Evolutionary conservation across 305 asterid species (phyloP).

Genomic region (Rubia occidens): DNA sequence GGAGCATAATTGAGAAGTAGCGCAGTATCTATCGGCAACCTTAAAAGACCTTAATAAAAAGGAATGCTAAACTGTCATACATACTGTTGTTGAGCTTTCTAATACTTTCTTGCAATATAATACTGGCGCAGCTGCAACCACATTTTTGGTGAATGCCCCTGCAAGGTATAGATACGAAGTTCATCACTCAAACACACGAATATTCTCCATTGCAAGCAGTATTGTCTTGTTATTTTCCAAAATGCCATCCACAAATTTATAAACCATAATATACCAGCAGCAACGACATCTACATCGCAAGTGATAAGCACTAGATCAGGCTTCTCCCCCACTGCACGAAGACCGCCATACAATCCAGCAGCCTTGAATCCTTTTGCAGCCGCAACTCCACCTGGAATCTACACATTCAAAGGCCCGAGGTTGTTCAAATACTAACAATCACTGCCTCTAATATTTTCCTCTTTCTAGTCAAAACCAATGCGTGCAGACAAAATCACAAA

Average conservation of each 20-base stretch:
- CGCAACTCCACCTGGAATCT: slow-evolving; percentile 92
- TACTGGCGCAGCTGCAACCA: slow-evolving; percentile 98
- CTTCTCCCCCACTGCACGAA: slow-evolving; percentile 94
- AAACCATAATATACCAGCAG: slow-evolving; percentile 54
- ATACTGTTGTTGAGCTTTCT: slow-evolving; percentile 62
- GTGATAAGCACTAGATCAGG: slow-evolving; percentile 92
- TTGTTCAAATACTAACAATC: slow-evolving; percentile 11
- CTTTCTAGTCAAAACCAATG: no score
- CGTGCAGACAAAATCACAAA: background rate
- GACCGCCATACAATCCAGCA: slow-evolving; percentile 89
- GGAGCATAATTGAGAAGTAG: background rate
- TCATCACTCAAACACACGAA: background rate
- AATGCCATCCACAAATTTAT: slow-evolving; percentile 4
- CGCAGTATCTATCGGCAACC: background rate
- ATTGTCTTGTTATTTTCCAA: background rate
- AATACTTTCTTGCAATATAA: slow-evolving; percentile 69
- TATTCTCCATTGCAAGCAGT: background rate
- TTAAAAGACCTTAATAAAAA: background rate
- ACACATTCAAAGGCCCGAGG: slow-evolving; percentile 22
- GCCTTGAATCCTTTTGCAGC: slow-evolving; percentile 97
- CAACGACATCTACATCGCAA: slow-evolving; percentile 75
- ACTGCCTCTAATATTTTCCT: no score
- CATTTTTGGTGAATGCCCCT: slow-evolving; percentile 85
- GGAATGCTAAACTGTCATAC: slow-evolving; percentile 16
- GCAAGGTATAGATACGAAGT: slow-evolving; percentile 13